phyloP scores from a whole-genome alignment of 345 rosid species.

The Euphorbia peplus region DNA sequence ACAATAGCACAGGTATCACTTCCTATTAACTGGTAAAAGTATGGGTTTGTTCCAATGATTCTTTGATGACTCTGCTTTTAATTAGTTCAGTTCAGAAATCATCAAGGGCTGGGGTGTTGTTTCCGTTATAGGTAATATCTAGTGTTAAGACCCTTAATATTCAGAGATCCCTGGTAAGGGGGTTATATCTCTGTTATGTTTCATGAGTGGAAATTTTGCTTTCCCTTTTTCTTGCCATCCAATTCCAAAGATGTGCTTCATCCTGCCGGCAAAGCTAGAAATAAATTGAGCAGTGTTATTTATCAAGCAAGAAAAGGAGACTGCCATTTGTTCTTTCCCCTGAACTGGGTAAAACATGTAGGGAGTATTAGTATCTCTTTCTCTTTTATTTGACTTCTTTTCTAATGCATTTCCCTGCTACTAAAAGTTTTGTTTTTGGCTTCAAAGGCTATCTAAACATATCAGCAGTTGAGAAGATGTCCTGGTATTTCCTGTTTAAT shows the following conservation, averaged over 20 bases:
- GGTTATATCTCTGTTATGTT: constrained; percentile 24
- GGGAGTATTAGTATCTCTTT: constrained; percentile 66
- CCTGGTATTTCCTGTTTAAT: constrained; percentile 60
- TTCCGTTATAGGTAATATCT: constrained; percentile 37
- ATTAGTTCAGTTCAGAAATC: constrained; percentile 34
- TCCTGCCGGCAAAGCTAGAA: constrained; percentile 48
- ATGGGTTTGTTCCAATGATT: constrained; percentile 24
- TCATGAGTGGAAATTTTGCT: constrained; percentile 17
- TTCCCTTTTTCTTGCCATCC: constrained; percentile 33
- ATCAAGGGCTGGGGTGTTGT: constrained; percentile 15
- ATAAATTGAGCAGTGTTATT: constrained; percentile 51
- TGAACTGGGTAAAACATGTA: constrained; percentile 49
- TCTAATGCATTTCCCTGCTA: constrained; percentile 46
- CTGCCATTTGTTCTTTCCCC: constrained; percentile 43
- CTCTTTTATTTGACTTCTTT: constrained; percentile 45
- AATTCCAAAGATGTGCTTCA: constrained; percentile 46
- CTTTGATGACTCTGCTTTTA: constrained; percentile 22
- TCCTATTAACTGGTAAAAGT: constrained; percentile 31
- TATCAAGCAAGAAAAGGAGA: constrained; percentile 55
- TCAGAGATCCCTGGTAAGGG: constrained; percentile 54
- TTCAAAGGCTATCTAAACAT: constrained; percentile 70
- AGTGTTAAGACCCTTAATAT: constrained; percentile 28
- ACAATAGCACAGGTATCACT: constrained; percentile 47
- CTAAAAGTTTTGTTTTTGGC: constrained; percentile 58
- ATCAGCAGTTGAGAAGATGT: constrained; percentile 76